Percentiles rank a stretch among this genome's conserved stretches.
phyloP scores from a whole-genome alignment of 768 basidiomycete species.

The Termitomyces eurrhizus region DNA sequence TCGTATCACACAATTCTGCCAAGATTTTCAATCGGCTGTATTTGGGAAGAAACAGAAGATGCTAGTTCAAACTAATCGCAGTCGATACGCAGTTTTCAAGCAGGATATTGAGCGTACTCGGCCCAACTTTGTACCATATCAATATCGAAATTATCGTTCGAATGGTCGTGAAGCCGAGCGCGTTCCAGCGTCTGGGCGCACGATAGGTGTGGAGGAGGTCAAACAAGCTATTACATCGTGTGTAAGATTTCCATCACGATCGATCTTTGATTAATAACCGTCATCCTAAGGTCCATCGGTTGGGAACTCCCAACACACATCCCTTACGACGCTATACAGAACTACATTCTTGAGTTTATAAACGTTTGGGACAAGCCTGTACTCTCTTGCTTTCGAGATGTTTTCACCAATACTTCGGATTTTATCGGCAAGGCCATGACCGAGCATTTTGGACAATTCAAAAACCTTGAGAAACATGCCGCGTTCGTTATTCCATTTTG shows the following conservation, averaged over 20 bases:
- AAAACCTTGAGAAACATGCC: slow-evolving; percentile 22
- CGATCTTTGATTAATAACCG: neutral
- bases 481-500: slow-evolving; percentile 14
- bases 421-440: slow-evolving; percentile 19
- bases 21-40: slow-evolving; percentile 28
- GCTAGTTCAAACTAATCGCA: slow-evolving; percentile 32
- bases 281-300: slow-evolving; percentile 25
- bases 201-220: slow-evolving; percentile 19
- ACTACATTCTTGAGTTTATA: slow-evolving; percentile 24
- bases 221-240: slow-evolving; percentile 27
- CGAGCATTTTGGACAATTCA: slow-evolving; percentile 28
- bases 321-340: slow-evolving; percentile 31
- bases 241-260: neutral
- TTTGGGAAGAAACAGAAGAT: slow-evolving; percentile 29
- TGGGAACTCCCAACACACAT: slow-evolving; percentile 35
- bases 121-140: slow-evolving; percentile 35
- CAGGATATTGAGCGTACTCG: slow-evolving; percentile 30
- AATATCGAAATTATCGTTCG: neutral
- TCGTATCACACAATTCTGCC: slow-evolving; percentile 42
- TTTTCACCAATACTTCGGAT: slow-evolving; percentile 8
- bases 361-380: slow-evolving; percentile 26
- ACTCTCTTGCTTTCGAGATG: slow-evolving; percentile 26
- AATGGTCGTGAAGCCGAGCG: neutral
- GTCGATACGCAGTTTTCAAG: slow-evolving; percentile 29
- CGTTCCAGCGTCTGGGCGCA: neutral